A percentile compares a stretch with the other conserved stretches of the same genome.
Conservation (phyloP, 164 flowering plant species). For the Brasenia schreberi region DNA sequence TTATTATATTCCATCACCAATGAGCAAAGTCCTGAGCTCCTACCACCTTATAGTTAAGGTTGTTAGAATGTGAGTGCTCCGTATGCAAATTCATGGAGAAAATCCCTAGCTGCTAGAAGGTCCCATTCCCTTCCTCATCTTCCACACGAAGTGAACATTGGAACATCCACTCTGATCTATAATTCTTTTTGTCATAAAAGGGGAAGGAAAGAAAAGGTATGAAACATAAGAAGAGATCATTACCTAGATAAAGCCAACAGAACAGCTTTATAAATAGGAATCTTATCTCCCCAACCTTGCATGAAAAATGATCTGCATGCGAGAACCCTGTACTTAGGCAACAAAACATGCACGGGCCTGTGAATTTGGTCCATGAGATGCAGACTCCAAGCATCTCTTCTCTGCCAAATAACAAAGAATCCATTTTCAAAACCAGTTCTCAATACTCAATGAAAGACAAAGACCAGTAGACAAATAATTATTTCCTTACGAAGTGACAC, state of each 20-base stretch:
- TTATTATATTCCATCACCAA: too few relatives aligned
- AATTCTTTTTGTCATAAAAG: background rate
- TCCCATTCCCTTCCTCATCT: too few relatives aligned
- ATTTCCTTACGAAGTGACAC: too few relatives aligned
- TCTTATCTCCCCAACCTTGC: slow-evolving; percentile 24
- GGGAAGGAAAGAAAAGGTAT: background rate
- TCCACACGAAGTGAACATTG: too few relatives aligned
- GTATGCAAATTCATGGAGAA: too few relatives aligned
- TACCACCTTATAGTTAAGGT: too few relatives aligned
- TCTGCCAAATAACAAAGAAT: slow-evolving; percentile 15
- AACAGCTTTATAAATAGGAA: slow-evolving; percentile 34
- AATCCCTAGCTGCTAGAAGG: too few relatives aligned
- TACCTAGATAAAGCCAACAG: slow-evolving; percentile 37
- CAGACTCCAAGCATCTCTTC: slow-evolving; percentile 29
- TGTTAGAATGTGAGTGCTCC: too few relatives aligned
- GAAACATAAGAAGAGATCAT: background rate
- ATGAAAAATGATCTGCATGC: slow-evolving; percentile 38
- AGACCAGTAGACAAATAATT: too few relatives aligned
- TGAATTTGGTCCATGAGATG: slow-evolving; percentile 19
- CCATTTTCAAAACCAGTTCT: background rate
- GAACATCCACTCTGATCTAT: too few relatives aligned
- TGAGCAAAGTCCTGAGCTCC: too few relatives aligned
- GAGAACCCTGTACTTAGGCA: slow-evolving; percentile 22
- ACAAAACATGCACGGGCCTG: slow-evolving; percentile 14
- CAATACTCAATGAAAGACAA: too few relatives aligned